Percentiles rank a stretch among this genome's conserved stretches.
phyloP scores from a whole-genome alignment of 2,329 filamentous ascomycete species.

The Diaporthe sp. region DNA sequence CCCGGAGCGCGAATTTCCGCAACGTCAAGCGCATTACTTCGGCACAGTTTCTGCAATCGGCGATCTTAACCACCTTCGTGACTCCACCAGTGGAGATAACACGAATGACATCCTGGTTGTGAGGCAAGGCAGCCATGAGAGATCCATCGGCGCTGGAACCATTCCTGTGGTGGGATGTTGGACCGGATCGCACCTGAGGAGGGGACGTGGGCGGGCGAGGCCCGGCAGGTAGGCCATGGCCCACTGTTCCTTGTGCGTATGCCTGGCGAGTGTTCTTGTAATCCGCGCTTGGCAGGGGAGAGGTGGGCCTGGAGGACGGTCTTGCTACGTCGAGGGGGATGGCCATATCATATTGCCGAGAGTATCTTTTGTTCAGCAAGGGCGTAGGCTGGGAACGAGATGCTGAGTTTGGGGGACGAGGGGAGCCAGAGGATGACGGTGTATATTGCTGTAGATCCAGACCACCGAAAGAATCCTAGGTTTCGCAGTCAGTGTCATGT shows the following conservation, averaged over 20 bases:
- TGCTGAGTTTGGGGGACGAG: slow-evolving; percentile 71
- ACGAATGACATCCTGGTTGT: slow-evolving; percentile 89
- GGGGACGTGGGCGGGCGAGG: slow-evolving; percentile 72
- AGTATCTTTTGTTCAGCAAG: slow-evolving; percentile 73
- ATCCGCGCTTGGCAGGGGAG: slow-evolving; percentile 73
- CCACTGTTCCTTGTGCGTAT: slow-evolving; percentile 61
- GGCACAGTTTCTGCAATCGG: slow-evolving; percentile 90
- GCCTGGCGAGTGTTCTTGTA: slow-evolving; percentile 67
- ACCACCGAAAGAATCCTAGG: slow-evolving; percentile 84
- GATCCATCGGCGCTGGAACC: slow-evolving; percentile 88
- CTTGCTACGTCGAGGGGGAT: slow-evolving; percentile 62
- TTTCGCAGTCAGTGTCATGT: slow-evolving; percentile 36
- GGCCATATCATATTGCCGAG: slow-evolving; percentile 68
- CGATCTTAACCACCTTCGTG: slow-evolving; percentile 94
- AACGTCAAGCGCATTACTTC: slow-evolving; percentile 93
- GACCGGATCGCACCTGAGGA: slow-evolving; percentile 73
- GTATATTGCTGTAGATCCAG: slow-evolving; percentile 75
- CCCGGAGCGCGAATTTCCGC: slow-evolving; percentile 87
- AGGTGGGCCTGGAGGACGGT: slow-evolving; percentile 76
- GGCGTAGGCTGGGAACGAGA: slow-evolving; percentile 60
- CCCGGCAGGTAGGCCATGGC: slow-evolving; percentile 61
- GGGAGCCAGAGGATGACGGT: slow-evolving; percentile 72
- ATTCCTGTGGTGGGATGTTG: slow-evolving; percentile 80
- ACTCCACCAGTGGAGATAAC: slow-evolving; percentile 93
- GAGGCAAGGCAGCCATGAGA: slow-evolving; percentile 86